Conservation (phyloP, 208 protist species). For the Crithidia thermophila region DNA sequence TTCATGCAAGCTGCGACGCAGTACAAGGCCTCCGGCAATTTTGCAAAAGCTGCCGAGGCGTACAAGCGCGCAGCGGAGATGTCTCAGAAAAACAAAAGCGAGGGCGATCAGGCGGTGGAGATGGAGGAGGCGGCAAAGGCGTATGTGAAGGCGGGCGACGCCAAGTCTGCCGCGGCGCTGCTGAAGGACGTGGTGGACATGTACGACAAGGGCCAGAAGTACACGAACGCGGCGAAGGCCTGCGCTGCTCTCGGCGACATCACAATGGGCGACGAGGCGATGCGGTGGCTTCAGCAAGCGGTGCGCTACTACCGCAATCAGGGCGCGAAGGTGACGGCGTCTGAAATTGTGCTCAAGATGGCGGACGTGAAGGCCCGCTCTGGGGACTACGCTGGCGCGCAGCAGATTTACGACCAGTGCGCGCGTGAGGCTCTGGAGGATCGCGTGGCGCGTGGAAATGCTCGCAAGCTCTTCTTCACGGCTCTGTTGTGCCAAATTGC, state of each 20-base stretch:
- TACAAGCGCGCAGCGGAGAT: conserved; percentile 79
- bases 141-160: conserved; percentile 55
- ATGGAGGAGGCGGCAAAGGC: conserved; percentile 72
- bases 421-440: conserved; percentile 79
- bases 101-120: conserved; percentile 62
- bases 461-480: conserved; percentile 84
- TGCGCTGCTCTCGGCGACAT: conserved; percentile 73
- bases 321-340: conserved; percentile 69
- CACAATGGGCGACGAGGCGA: conserved; percentile 50
- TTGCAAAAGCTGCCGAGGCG: conserved; percentile 66
- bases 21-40: conserved; percentile 81
- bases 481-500: conserved; percentile 78
- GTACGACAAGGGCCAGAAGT: conserved; percentile 68
- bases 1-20: conserved; percentile 80
- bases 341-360: conserved; percentile 74
- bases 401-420: conserved; percentile 72
- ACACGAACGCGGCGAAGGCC: conserved; percentile 69
- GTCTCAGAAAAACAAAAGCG: conserved; percentile 64
- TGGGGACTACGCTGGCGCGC: conserved; percentile 69
- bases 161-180: conserved; percentile 32
- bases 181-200: conserved; percentile 57
- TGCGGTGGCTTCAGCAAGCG: conserved; percentile 72
- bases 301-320: conserved; percentile 69
- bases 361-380: conserved; percentile 67
- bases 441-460: conserved; percentile 59